Evolutionary conservation across 164 flowering plant genomes (phyloP).

Genomic region (Stephania japonica): DNA sequence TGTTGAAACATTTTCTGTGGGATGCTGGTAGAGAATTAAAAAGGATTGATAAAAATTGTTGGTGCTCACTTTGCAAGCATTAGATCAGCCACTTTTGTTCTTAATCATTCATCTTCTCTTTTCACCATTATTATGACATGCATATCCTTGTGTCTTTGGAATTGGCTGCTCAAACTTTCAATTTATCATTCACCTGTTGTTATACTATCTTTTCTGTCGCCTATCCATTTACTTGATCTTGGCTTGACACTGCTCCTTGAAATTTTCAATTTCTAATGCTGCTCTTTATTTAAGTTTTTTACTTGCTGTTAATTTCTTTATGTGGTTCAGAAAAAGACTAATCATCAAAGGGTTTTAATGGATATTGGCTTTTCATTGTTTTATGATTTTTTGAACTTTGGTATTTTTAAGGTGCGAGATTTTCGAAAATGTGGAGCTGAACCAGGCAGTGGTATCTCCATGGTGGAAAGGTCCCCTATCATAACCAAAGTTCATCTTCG

Average conservation of each 20-base stretch:
- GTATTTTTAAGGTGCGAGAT: constrained; percentile 65
- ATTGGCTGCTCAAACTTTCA: not conserved
- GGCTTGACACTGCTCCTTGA: not conserved
- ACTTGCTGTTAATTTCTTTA: not conserved
- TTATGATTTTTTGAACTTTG: constrained; percentile 5
- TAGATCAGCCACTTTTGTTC: no score
- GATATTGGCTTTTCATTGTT: not conserved
- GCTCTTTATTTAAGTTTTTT: not conserved
- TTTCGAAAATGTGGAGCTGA: constrained; percentile 49
- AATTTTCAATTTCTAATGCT: not conserved
- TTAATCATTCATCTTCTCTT: no score
- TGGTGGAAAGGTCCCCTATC: constrained; percentile 34
- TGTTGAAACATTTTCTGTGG: no score
- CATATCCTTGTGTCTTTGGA: no score
- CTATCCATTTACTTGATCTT: not conserved
- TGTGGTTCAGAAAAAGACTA: not conserved
- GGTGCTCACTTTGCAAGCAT: no score
- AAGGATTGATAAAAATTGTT: no score
- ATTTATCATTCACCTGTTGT: not conserved
- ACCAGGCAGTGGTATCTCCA: constrained; percentile 30
- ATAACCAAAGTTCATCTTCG: constrained; percentile 55
- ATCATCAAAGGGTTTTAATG: not conserved
- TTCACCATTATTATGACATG: no score
- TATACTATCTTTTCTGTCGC: not conserved
- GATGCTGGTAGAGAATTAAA: no score